These are phyloP conservation scores for Glonium stellatum DNA, from an alignment of 495 filamentous ascomycete species.

Conservation along the genomic window DNA sequence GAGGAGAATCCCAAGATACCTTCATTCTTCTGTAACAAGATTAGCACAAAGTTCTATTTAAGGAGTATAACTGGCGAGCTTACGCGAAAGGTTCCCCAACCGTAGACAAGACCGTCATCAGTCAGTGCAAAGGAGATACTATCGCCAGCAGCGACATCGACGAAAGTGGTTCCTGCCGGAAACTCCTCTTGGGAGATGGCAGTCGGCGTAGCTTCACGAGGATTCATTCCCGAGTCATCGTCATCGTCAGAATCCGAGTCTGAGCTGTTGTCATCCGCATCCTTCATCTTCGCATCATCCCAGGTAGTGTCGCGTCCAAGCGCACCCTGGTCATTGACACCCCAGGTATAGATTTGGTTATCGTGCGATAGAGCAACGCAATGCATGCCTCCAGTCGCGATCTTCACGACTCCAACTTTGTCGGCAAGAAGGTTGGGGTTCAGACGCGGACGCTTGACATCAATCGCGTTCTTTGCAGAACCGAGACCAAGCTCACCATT, in stretches of 20 bases:
- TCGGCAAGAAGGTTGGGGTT: slow-evolving; percentile 53
- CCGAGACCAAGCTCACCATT: slow-evolving; percentile 63
- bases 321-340: slow-evolving; percentile 62
- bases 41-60: slow-evolving; percentile 13
- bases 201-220: slow-evolving; percentile 52
- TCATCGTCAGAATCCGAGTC: slow-evolving; percentile 43
- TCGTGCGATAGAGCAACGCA: slow-evolving; percentile 56
- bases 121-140: slow-evolving; percentile 59
- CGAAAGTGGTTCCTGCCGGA: slow-evolving; percentile 48
- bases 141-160: slow-evolving; percentile 55
- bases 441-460: slow-evolving; percentile 62
- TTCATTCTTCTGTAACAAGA: slow-evolving; percentile 47
- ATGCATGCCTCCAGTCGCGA: slow-evolving; percentile 65
- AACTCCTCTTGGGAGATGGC: slow-evolving; percentile 43
- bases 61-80: slow-evolving; percentile 20
- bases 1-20: slow-evolving; percentile 64
- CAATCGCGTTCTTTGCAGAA: slow-evolving; percentile 50
- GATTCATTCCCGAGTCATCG: slow-evolving; percentile 48
- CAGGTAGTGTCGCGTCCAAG: slow-evolving; percentile 56
- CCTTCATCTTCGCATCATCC: slow-evolving; percentile 50
- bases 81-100: slow-evolving; percentile 67
- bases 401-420: slow-evolving; percentile 54
- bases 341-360: slow-evolving; percentile 63
- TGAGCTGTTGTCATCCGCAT: slow-evolving; percentile 47
- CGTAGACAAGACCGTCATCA: slow-evolving; percentile 56